phyloP scores from a whole-genome alignment of 2,329 filamentous ascomycete species.

The Domatiomyces catenatus region DNA sequence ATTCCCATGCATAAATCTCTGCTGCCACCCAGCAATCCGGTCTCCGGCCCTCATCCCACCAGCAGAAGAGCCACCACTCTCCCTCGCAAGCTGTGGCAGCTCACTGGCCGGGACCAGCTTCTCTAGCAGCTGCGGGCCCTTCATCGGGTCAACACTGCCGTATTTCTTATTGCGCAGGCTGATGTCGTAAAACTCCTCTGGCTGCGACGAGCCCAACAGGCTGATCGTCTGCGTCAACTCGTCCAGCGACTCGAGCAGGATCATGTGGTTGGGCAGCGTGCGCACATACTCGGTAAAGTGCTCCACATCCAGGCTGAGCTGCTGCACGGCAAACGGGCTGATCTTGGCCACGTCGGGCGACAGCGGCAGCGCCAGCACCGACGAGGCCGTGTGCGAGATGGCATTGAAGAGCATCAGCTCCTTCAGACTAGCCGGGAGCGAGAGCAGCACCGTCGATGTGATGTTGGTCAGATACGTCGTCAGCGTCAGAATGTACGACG shows the following conservation, averaged over 20 bases:
- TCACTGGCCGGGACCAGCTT: constrained; percentile 38
- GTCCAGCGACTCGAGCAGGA: constrained; percentile 75
- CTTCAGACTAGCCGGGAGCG: constrained; percentile 89
- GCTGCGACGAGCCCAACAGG: constrained; percentile 72
- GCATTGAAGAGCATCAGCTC: constrained; percentile 97
- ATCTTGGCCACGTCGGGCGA: constrained; percentile 68
- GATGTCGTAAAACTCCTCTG: constrained; percentile 95
- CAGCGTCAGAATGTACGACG: constrained; percentile 88
- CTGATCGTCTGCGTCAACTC: constrained; percentile 86
- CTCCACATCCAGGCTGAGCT: constrained; percentile 66
- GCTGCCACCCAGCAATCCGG: constrained; percentile 12
- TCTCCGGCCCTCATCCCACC: constrained; percentile 35
- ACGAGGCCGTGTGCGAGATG: constrained; percentile 73
- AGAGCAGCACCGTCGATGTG: constrained; percentile 86
- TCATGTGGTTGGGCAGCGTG: constrained; percentile 62
- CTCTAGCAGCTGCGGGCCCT: constrained; percentile 77
- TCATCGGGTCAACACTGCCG: constrained; percentile 77
- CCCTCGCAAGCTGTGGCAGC: background rate
- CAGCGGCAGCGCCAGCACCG: constrained; percentile 60
- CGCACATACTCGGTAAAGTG: constrained; percentile 79
- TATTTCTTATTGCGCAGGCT: constrained; percentile 84
- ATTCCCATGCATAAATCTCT: constrained; percentile 14
- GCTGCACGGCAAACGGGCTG: constrained; percentile 68
- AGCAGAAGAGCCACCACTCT: background rate
- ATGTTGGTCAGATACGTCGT: constrained; percentile 89